Conservation (phyloP, 2,329 filamentous ascomycete species). For the Fusarium lateritium region DNA sequence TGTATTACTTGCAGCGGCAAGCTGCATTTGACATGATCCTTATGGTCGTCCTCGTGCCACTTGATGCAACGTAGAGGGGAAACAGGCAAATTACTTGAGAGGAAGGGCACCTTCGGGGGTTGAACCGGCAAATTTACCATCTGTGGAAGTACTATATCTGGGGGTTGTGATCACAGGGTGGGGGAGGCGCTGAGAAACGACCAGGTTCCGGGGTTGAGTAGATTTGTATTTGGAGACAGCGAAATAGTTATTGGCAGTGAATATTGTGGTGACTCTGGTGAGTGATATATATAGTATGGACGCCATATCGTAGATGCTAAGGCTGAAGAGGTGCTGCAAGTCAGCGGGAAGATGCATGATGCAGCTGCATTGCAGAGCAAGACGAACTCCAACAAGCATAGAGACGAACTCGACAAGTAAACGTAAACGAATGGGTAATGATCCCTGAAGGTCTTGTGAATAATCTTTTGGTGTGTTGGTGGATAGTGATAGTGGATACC, state of each 20-base stretch:
- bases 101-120: slow-evolving; percentile 34
- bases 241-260: no score
- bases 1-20: slow-evolving; percentile 48
- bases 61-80: slow-evolving; percentile 37
- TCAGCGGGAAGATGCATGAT: slow-evolving; percentile 44
- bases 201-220: slow-evolving; percentile 20
- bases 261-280: background rate
- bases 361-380: slow-evolving; percentile 35
- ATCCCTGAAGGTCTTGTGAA: slow-evolving; percentile 5
- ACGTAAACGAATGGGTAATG: slow-evolving; percentile 25
- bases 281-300: background rate
- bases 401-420: slow-evolving; percentile 38
- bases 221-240: background rate
- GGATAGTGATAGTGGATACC: slow-evolving; percentile 1
- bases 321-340: slow-evolving; percentile 47
- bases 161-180: slow-evolving; percentile 12
- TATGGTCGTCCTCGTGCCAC: slow-evolving; percentile 45
- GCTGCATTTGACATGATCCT: slow-evolving; percentile 44
- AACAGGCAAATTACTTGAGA: slow-evolving; percentile 33
- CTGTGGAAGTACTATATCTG: background rate
- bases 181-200: slow-evolving; percentile 31
- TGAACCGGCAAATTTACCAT: background rate
- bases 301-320: slow-evolving; percentile 37
- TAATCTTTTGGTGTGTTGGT: slow-evolving; percentile 18
- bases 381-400: slow-evolving; percentile 40